These are phyloP conservation scores for Parathielavia hyrcaniae DNA, from an alignment of 495 filamentous ascomycete species.

Conservation along the genomic window DNA sequence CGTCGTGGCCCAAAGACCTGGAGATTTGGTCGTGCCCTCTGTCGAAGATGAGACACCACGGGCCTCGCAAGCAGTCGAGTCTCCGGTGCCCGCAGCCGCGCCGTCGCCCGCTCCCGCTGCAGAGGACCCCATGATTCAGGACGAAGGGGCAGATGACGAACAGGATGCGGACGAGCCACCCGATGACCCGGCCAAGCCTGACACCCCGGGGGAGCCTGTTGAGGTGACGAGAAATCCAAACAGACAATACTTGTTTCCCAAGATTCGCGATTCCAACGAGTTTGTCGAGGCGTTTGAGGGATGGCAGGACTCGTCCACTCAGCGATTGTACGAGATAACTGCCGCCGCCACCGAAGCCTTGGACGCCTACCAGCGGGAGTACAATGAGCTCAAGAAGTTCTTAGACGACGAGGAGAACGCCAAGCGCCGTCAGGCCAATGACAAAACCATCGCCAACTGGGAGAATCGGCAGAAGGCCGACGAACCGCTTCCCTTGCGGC, in stretches of 20 bases:
- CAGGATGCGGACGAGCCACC: conserved; percentile 23
- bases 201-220: conserved; percentile 17
- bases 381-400: conserved; percentile 52
- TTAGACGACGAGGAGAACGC: conserved; percentile 46
- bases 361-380: conserved; percentile 59
- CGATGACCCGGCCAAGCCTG: conserved; percentile 12
- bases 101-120: conserved; percentile 22
- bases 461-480: conserved; percentile 31
- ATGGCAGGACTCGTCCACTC: conserved; percentile 33
- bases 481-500: conserved; percentile 27
- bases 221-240: conserved; percentile 24
- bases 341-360: conserved; percentile 50
- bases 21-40: not conserved
- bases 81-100: conserved; percentile 23
- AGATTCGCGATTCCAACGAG: conserved; percentile 35
- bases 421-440: conserved; percentile 38
- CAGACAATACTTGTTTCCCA: conserved; percentile 30
- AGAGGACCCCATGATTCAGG: conserved; percentile 19
- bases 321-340: conserved; percentile 50
- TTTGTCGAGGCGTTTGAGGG: conserved; percentile 33
- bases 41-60: conserved; percentile 13
- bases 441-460: conserved; percentile 35
- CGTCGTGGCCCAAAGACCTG: not conserved
- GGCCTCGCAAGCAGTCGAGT: conserved; percentile 19
- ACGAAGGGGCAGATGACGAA: conserved; percentile 26